Evolutionary conservation across 2,329 filamentous ascomycete species (phyloP).

Genomic region (Stemphylium lycopersici): DNA sequence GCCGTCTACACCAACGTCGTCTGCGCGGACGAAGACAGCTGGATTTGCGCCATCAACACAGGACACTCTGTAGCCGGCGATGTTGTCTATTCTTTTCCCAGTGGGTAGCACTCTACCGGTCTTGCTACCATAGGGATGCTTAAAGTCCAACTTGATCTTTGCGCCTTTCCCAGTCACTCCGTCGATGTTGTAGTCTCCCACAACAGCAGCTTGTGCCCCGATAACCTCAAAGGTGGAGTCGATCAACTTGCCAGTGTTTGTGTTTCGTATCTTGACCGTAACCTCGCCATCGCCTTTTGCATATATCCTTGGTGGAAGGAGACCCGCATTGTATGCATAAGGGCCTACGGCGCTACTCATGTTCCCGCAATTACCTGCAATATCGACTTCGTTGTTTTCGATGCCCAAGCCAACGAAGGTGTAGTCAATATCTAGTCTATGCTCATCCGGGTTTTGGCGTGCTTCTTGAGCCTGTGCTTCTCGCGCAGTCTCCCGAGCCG

Average conservation of each 20-base stretch:
- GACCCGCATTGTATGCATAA: conserved; percentile 63
- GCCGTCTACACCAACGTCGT: conserved; percentile 58
- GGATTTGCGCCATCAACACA: conserved; percentile 70
- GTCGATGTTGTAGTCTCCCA: conserved; percentile 66
- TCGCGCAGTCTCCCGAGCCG: conserved; percentile 9
- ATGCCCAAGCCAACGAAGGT: conserved; percentile 75
- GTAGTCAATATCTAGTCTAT: conserved; percentile 64
- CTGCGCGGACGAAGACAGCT: conserved; percentile 65
- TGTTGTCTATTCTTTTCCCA: conserved; percentile 58
- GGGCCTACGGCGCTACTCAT: conserved; percentile 75
- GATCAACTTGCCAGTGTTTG: conserved; percentile 72
- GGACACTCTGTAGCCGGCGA: conserved; percentile 60
- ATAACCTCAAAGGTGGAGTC: conserved; percentile 62
- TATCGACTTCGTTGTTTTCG: conserved; percentile 65
- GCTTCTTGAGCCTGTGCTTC: conserved; percentile 8
- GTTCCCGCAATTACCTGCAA: conserved; percentile 77
- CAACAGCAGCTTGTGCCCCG: conserved; percentile 55
- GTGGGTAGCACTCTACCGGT: conserved; percentile 69
- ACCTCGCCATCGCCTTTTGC: conserved; percentile 42
- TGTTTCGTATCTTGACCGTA: conserved; percentile 69
- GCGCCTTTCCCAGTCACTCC: conserved; percentile 66
- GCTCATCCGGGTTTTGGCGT: background rate
- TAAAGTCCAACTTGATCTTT: conserved; percentile 65
- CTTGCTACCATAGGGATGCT: conserved; percentile 67
- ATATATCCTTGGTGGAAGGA: conserved; percentile 50